Conservation (phyloP, 306 rosid species). For the Vicia villosa region DNA sequence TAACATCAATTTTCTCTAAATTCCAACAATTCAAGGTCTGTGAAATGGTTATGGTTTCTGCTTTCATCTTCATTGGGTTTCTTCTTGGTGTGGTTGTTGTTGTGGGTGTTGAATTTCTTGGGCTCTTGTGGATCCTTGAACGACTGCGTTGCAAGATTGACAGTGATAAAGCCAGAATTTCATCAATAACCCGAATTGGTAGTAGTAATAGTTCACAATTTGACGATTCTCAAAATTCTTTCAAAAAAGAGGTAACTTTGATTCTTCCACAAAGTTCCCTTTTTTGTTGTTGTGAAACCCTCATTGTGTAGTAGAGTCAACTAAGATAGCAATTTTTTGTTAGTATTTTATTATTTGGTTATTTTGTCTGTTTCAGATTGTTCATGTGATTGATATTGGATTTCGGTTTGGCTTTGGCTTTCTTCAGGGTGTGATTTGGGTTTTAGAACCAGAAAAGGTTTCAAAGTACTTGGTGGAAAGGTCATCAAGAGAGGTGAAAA, state of each 20-base stretch:
- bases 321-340: not conserved
- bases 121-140: conserved; percentile 46
- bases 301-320: conserved; percentile 8
- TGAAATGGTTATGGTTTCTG: conserved; percentile 44
- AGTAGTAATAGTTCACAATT: conserved; percentile 9
- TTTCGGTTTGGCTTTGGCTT: conserved; percentile 25
- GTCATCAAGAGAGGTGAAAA: conserved; percentile 55
- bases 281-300: not conserved
- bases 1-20: not conserved
- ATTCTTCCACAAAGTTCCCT: not conserved
- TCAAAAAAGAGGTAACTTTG: conserved; percentile 64
- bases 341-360: conserved; percentile 6
- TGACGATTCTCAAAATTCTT: conserved; percentile 58
- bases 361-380: conserved; percentile 27
- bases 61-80: conserved; percentile 62
- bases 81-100: conserved; percentile 62
- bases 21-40: conserved; percentile 2
- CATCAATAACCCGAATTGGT: conserved; percentile 22
- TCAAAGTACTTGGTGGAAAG: conserved; percentile 52
- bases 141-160: conserved; percentile 50
- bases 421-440: conserved; percentile 84
- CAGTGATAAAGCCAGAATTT: conserved; percentile 39
- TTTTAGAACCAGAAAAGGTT: conserved; percentile 68
- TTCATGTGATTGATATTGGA: conserved; percentile 20
- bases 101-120: conserved; percentile 59